Evolutionary conservation across 805 yeast species (phyloP), one percentile per base, ranked within the genome.

Genomic region (Wickerhamomyces subpelliculosus): DNA sequence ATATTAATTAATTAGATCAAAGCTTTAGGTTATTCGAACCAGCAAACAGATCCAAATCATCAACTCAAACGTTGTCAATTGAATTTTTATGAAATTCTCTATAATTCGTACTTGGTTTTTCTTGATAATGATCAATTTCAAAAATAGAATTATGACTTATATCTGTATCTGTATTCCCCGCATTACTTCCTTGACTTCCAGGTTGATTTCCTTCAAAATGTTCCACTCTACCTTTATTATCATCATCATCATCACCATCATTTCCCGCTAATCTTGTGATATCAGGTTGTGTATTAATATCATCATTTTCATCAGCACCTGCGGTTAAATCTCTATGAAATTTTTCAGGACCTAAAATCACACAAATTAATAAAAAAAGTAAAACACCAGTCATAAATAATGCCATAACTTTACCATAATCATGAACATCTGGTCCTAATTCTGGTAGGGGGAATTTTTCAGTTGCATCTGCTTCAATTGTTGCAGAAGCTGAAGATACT

Each of bases 371-470:
- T 36, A 75, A 57, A 50, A 65, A 75, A 9, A 65, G 75, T 52
- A 76, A 75, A 32, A 78, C 84, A 40, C 80, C 74, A 20, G 80
- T 84, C 68, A 77, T 75, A 53, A 80, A 75, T 35, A 78, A 75
- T 25, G 79, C 70, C 86, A 80, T 80, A 35, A 78, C 84, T 48
- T 71, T 73, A n/a, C 80, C 82, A 57, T 82, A 83, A 54, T 82
- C 68, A 51, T 68, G 74, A 20, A 47, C 48, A 19, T 58, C 67
- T n/a, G 38, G 37, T 8, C 44, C 43, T 13, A 31, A 37, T 4
- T 40, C 41, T 30, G 46, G 42, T 25, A 52, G 19, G 36, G 56
- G 56, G 44, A 48, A 52, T 7, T 40, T 31, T 11, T 40, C 40
- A 27, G 49, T 46, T n/a, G 51, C 51, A 12, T 37, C 64, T 4